Base-by-base conservation (phyloP, 176 grass and related monocot species). In the Cenchrus purpureus region DNA sequence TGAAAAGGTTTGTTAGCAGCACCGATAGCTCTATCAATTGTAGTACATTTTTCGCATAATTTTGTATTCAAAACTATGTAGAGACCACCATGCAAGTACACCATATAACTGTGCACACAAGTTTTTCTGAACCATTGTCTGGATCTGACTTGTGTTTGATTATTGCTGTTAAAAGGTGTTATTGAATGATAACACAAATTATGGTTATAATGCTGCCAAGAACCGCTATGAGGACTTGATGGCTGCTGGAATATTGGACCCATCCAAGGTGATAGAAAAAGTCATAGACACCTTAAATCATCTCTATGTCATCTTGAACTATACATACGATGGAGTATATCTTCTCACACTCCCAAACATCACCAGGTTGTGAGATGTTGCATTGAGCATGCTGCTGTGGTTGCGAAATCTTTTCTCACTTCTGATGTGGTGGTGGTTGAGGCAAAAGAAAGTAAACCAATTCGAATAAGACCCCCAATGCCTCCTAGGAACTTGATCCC, bases 191-290 rank as follows among this genome's bases (percentile, higher is more conserved):
- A 57, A 92, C 76, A 69, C 61, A 83, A 93, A 70, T 25, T 98
- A 93, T 88, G 95, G 95, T n/a, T 98, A 98, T 77, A 98, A 98
- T 87, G 95, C 95, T 73, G 87, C 93, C 61, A 98, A 81, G 20
- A 91, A 92, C 40, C 84, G 83, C 74, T 98, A 92, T 0, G 93
- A 93, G 62, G 95, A 98, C 76, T 85, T 95, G 69, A 88, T 95
- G 73, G 79, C 91, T 76, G 89, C 87, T 86, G 93, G 93, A 84
- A 95, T 98, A 90, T 68, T 98, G 77, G 95, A 95, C 59, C 93
- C 95, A 74, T 85, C 93, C 59, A 98, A 98, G 92, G 95, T 97
- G 66, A 37, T 74, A 64, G 42, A 60, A 83, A 75, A 86, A 77
- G 4, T 64, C 29, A 56, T 56, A 76, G 13, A 69, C 37, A 32